phyloP scores from a whole-genome alignment of 768 basidiomycete genomes.

The Lactarius pseudohatsudake region DNA sequence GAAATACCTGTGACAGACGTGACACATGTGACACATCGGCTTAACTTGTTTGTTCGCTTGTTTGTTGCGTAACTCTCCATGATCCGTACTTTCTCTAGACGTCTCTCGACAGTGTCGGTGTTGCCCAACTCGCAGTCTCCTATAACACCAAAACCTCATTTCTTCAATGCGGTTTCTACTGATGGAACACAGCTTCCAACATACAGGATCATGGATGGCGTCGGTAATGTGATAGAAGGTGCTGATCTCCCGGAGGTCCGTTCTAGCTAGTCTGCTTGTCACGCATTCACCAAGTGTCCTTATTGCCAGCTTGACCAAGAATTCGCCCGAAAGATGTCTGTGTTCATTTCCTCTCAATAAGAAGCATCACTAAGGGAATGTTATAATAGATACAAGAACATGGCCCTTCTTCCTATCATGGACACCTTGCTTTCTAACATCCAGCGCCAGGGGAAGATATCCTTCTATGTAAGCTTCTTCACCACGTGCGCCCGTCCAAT shows the following conservation, averaged over 20 bases:
- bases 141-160: constrained; percentile 66
- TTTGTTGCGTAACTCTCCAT: constrained; percentile 16
- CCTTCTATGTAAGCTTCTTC: constrained; percentile 69
- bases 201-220: constrained; percentile 81
- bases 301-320: constrained; percentile 59
- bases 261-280: constrained; percentile 10
- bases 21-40: not conserved
- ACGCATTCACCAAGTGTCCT: not conserved
- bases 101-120: constrained; percentile 28
- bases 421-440: constrained; percentile 90
- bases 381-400: constrained; percentile 62
- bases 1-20: not conserved
- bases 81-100: constrained; percentile 24
- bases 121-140: constrained; percentile 54
- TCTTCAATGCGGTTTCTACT: constrained; percentile 75
- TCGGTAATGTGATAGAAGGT: constrained; percentile 69
- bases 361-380: not conserved
- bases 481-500: not conserved
- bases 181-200: constrained; percentile 73
- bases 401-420: constrained; percentile 77
- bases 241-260: constrained; percentile 74
- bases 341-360: constrained; percentile 17
- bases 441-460: constrained; percentile 91
- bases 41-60: constrained; percentile 23
- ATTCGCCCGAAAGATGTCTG: constrained; percentile 62